Conservation (phyloP, 257 asterid species). For the Coffea eugenioides region DNA sequence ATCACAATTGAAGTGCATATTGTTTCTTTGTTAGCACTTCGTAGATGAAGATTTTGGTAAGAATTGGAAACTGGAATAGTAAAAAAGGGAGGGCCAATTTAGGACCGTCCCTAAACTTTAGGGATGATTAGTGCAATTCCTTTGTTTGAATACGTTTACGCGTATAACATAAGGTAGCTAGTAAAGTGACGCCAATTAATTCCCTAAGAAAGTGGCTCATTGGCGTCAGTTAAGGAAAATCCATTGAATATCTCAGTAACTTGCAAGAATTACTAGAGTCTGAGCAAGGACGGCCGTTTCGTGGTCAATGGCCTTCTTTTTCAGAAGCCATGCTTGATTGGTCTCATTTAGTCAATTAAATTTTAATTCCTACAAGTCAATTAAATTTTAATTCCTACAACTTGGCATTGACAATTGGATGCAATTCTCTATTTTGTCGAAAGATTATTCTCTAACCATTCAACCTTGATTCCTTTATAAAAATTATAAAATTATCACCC, state of each 20-base stretch:
- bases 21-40: background rate
- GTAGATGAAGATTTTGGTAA: background rate
- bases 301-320: background rate
- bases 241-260: background rate
- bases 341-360: background rate
- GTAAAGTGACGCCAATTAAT: background rate
- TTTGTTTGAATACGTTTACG: background rate
- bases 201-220: background rate
- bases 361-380: no score
- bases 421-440: background rate
- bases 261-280: background rate
- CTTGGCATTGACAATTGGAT: background rate
- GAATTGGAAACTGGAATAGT: background rate
- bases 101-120: background rate
- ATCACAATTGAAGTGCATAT: background rate
- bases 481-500: no score
- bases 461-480: no score
- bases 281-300: background rate
- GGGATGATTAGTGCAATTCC: background rate
- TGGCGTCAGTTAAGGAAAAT: conserved; percentile 3
- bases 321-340: background rate
- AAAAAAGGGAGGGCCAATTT: background rate
- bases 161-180: background rate
- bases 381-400: background rate
- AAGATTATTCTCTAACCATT: background rate